These are phyloP conservation scores for Arthonia radiata DNA, from an alignment of 495 filamentous ascomycete genomes.

Conservation along the genomic window DNA sequence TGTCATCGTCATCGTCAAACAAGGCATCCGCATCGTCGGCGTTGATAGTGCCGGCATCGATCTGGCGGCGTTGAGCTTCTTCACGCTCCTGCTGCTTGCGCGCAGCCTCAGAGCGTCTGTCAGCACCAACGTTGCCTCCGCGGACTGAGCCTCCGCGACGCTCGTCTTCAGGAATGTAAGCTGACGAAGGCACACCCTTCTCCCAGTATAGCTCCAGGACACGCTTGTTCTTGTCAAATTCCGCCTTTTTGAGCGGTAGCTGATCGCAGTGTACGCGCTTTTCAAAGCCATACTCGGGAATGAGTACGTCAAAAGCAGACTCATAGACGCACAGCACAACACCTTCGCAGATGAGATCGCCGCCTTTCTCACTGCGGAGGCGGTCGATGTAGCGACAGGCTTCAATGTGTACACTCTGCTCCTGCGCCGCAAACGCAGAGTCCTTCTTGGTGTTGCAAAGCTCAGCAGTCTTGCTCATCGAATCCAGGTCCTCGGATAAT, in stretches of 20 bases:
- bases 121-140: slow-evolving; percentile 46
- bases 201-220: slow-evolving; percentile 96
- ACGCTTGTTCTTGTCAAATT: slow-evolving; percentile 85
- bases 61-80: slow-evolving; percentile 70
- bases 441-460: slow-evolving; percentile 98
- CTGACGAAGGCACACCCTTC: slow-evolving; percentile 90
- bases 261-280: slow-evolving; percentile 98
- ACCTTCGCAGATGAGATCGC: slow-evolving; percentile 87
- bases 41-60: slow-evolving; percentile 75
- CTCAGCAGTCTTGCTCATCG: slow-evolving; percentile 75
- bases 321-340: slow-evolving; percentile 96
- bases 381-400: slow-evolving; percentile 87
- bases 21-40: slow-evolving; percentile 76
- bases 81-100: slow-evolving; percentile 62
- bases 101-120: slow-evolving; percentile 54
- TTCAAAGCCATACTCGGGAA: slow-evolving; percentile 95
- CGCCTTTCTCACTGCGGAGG: slow-evolving; percentile 56
- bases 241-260: slow-evolving; percentile 91
- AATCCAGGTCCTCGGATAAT: slow-evolving; percentile 73
- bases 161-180: slow-evolving; percentile 92
- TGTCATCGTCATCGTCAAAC: slow-evolving; percentile 77
- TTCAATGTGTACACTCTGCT: slow-evolving; percentile 97
- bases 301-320: slow-evolving; percentile 93
- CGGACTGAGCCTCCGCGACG: slow-evolving; percentile 44
- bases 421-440: slow-evolving; percentile 87